Evolutionary conservation across 2,329 filamentous ascomycete genomes (phyloP).

Genomic region (Rhynchosporium graminicola): DNA sequence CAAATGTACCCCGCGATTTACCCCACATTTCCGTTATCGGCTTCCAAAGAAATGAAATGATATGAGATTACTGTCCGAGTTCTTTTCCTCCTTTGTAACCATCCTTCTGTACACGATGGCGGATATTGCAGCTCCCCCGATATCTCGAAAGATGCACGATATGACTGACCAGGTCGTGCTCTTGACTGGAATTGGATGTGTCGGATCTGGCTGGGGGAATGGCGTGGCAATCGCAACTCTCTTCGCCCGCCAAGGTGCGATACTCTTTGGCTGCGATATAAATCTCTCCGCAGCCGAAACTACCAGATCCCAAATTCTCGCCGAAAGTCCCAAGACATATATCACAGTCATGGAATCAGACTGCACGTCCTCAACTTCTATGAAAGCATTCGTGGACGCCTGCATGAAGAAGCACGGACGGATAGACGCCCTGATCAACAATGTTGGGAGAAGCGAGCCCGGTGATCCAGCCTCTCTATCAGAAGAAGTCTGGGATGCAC

Average conservation of each 20-base stretch:
- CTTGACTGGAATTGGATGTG: slow-evolving; percentile 4
- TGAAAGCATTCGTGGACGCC: slow-evolving; percentile 53
- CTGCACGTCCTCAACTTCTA: slow-evolving; percentile 53
- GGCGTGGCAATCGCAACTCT: slow-evolving; percentile 51
- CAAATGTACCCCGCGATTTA: slow-evolving; percentile 5
- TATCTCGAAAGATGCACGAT: slow-evolving; percentile 41
- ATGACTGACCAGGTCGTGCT: slow-evolving; percentile 43
- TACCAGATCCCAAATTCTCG: slow-evolving; percentile 45
- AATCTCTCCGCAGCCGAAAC: slow-evolving; percentile 43
- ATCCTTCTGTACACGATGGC: slow-evolving; percentile 20
- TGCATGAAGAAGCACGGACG: slow-evolving; percentile 54
- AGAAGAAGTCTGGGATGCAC: slow-evolving; percentile 53
- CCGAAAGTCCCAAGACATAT: slow-evolving; percentile 41
- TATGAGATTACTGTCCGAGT: background rate
- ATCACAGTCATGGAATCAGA: slow-evolving; percentile 50
- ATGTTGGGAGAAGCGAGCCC: slow-evolving; percentile 58
- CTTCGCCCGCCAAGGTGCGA: slow-evolving; percentile 50
- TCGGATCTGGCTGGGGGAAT: slow-evolving; percentile 47
- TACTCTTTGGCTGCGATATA: slow-evolving; percentile 53
- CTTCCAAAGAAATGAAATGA: background rate
- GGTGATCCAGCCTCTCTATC: slow-evolving; percentile 51
- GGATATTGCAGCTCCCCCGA: slow-evolving; percentile 26
- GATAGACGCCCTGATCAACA: slow-evolving; percentile 62
- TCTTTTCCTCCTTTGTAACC: background rate
- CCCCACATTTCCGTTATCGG: slow-evolving; percentile 10